A percentile compares a stretch with the other conserved stretches of the same genome.
phyloP scores from a whole-genome alignment of 2,329 filamentous ascomycete genomes.

The Microsporum canis region DNA sequence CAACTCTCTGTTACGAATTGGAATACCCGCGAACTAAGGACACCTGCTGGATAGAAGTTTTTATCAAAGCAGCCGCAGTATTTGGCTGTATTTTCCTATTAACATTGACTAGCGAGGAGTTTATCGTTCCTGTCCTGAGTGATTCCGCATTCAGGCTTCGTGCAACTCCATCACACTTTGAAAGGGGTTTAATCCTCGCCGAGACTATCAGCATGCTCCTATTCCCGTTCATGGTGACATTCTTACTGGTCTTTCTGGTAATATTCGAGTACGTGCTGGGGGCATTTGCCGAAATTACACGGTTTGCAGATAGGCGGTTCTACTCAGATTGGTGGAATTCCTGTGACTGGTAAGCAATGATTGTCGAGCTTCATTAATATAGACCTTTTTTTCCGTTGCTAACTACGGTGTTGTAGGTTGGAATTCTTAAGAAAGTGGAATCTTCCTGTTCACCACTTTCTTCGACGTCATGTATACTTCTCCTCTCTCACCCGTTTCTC shows the following conservation, averaged over 20 bases:
- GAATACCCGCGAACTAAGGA: slow-evolving; percentile 74
- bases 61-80: slow-evolving; percentile 75
- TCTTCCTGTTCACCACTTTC: slow-evolving; percentile 91
- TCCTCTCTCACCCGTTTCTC: slow-evolving; percentile 68
- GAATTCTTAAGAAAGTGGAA: slow-evolving; percentile 97
- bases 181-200: slow-evolving; percentile 66
- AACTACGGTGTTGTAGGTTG: slow-evolving; percentile 44
- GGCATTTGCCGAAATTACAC: slow-evolving; percentile 86
- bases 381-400: background rate
- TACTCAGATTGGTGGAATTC: slow-evolving; percentile 66
- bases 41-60: slow-evolving; percentile 70
- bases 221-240: slow-evolving; percentile 95
- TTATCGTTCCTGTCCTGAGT: slow-evolving; percentile 78
- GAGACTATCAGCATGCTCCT: slow-evolving; percentile 86
- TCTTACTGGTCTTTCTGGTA: slow-evolving; percentile 89
- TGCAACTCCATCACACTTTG: slow-evolving; percentile 40
- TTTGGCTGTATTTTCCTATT: slow-evolving; percentile 96
- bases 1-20: slow-evolving; percentile 93
- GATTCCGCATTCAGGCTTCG: slow-evolving; percentile 53
- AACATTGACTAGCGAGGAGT: slow-evolving; percentile 83
- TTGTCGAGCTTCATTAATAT: background rate
- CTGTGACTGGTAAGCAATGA: slow-evolving; percentile 34
- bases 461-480: slow-evolving; percentile 85
- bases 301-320: slow-evolving; percentile 88
- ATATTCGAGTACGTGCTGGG: slow-evolving; percentile 97